Conservation (phyloP, 2,329 filamentous ascomycete species). For the Apiospora hydei region DNA sequence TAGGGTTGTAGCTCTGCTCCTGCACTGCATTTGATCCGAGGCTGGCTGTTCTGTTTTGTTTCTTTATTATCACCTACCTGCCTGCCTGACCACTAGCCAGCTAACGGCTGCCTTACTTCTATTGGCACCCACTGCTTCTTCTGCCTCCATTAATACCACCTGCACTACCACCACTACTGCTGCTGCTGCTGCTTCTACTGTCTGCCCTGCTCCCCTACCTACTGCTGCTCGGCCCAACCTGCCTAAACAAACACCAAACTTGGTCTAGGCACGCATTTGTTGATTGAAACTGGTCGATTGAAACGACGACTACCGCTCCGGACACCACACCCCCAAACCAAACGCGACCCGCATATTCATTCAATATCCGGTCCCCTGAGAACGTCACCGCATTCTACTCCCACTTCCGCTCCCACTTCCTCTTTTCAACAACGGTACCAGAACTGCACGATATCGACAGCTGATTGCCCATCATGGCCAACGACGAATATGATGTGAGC, state of each 20-base stretch:
- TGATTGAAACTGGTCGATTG: conserved; percentile 4
- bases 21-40: neutral
- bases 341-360: conserved; percentile 21
- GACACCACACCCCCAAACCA: conserved; percentile 16
- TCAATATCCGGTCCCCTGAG: conserved; percentile 22
- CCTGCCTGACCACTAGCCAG: conserved; percentile 1
- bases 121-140: neutral
- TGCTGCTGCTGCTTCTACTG: neutral
- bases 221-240: neutral
- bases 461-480: conserved; percentile 77
- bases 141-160: neutral
- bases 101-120: neutral
- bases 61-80: conserved; percentile 17
- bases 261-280: conserved; percentile 6
- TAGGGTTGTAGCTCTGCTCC: conserved; percentile 8
- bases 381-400: conserved; percentile 21
- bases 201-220: neutral
- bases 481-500: conserved; percentile 99
- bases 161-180: neutral
- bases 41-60: conserved; percentile 11
- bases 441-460: conserved; percentile 16
- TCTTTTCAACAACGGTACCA: conserved; percentile 19
- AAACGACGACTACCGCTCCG: conserved; percentile 14
- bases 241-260: conserved; percentile 7
- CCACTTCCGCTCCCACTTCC: conserved; percentile 15